Evolutionary conservation across 73 alveolate species (phyloP).

Genomic region (Loxodes magnus): DNA sequence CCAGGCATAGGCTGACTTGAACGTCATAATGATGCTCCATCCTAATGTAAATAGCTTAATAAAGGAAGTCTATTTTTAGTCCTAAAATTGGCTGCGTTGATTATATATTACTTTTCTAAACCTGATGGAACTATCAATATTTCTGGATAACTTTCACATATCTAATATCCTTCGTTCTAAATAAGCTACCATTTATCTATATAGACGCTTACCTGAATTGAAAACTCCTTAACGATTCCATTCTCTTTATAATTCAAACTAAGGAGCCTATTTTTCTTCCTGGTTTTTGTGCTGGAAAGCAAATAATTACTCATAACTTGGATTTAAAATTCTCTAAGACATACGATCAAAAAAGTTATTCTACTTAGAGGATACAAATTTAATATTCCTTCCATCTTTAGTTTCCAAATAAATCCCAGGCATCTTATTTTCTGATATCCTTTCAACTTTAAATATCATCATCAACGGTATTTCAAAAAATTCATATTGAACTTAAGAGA

Average conservation of each 20-base stretch:
- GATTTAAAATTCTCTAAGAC: not conserved
- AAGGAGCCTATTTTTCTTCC: no score
- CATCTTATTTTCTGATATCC: not conserved
- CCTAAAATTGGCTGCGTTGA: constrained; percentile 41
- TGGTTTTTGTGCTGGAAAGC: constrained; percentile 14
- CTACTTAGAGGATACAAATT: not conserved
- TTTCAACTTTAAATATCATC: constrained; percentile 13
- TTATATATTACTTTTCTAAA: constrained; percentile 30
- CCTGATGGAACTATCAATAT: constrained; percentile 46
- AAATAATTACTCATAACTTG: not conserved
- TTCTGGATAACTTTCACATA: constrained; percentile 67
- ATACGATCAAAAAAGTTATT: not conserved
- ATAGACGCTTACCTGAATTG: not conserved
- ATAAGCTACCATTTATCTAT: constrained; percentile 15
- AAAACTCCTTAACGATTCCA: constrained; percentile 6
- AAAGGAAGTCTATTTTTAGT: constrained; percentile 69
- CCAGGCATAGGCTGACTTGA: constrained; percentile 23
- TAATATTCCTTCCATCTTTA: constrained; percentile 17
- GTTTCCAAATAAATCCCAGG: constrained; percentile 14
- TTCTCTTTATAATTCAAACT: not conserved
- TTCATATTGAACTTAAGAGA: not conserved
- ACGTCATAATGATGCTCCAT: constrained; percentile 32
- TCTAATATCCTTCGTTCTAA: constrained; percentile 15
- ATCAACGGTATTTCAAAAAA: constrained; percentile 4
- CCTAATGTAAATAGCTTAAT: constrained; percentile 49